Evolutionary conservation across 306 rosid genomes (phyloP).

Genomic region (Elaeagnus macrophylla): DNA sequence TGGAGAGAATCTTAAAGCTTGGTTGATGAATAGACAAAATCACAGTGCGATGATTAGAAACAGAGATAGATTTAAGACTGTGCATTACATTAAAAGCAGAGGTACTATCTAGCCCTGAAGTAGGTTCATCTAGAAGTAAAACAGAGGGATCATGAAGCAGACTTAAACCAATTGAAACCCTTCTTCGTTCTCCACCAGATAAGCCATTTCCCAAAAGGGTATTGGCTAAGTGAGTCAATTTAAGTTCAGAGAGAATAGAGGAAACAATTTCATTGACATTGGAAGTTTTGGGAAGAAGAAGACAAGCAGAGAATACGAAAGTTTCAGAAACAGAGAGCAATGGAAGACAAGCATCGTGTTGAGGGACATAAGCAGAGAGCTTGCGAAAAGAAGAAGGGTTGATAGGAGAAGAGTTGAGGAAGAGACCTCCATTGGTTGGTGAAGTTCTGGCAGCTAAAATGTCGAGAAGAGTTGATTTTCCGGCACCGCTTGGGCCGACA

Average conservation of each 20-base stretch:
- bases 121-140: constrained; percentile 84
- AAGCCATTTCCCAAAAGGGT: constrained; percentile 53
- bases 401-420: constrained; percentile 65
- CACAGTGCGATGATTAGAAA: constrained; percentile 54
- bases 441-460: constrained; percentile 65
- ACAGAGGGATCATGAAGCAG: constrained; percentile 86
- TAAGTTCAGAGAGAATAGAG: constrained; percentile 51
- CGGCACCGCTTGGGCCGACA: constrained; percentile 95
- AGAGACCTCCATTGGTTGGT: constrained; percentile 51
- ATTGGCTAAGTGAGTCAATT: constrained; percentile 51
- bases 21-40: constrained; percentile 88
- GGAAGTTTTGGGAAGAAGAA: constrained; percentile 43
- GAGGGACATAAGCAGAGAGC: constrained; percentile 87
- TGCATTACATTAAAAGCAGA: constrained; percentile 78
- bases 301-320: constrained; percentile 63
- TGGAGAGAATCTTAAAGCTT: constrained; percentile 67
- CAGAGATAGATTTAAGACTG: constrained; percentile 54
- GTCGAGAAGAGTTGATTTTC: constrained; percentile 88
- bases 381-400: constrained; percentile 65
- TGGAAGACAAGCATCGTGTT: constrained; percentile 75
- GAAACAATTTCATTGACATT: constrained; percentile 31
- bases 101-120: constrained; percentile 80
- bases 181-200: constrained; percentile 74
- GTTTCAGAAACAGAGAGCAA: constrained; percentile 78
- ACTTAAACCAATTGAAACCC: constrained; percentile 71